A percentile compares a stretch with the other conserved stretches of the same genome.
Conservation (phyloP, 2,329 filamentous ascomycete genomes). For the Colletotrichum sp. region DNA sequence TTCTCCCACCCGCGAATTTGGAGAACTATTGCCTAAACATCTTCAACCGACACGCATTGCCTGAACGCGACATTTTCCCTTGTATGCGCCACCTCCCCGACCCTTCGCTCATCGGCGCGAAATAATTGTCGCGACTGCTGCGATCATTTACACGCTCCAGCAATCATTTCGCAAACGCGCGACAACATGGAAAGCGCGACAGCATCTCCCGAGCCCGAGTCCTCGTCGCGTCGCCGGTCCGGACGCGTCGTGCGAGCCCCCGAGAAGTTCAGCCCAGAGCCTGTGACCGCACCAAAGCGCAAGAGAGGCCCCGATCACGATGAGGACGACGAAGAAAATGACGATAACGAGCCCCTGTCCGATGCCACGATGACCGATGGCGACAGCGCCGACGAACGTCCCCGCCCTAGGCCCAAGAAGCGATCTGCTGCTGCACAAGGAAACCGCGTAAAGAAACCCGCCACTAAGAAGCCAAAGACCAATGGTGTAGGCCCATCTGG, state of each 20-base stretch:
- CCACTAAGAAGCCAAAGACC: constrained; percentile 68
- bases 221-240: constrained; percentile 67
- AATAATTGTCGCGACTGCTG: constrained; percentile 12
- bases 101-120: constrained; percentile 19
- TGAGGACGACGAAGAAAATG: constrained; percentile 51
- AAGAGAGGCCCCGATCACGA: constrained; percentile 57
- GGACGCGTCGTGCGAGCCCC: constrained; percentile 70
- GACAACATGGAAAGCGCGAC: constrained; percentile 57
- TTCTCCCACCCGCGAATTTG: constrained; percentile 13
- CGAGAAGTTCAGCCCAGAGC: constrained; percentile 64
- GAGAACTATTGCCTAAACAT: constrained; percentile 14
- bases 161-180: neutral
- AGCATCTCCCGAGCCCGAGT: constrained; percentile 55
- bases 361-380: constrained; percentile 51
- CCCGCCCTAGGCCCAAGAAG: constrained; percentile 19
- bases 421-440: constrained; percentile 38
- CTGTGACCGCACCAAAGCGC: constrained; percentile 57
- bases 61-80: constrained; percentile 13
- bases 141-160: neutral
- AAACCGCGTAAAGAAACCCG: constrained; percentile 58
- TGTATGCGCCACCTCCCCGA: constrained; percentile 12
- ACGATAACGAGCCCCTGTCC: constrained; percentile 52
- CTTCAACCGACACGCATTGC: constrained; percentile 2
- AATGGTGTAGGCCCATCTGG: constrained; percentile 50
- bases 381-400: constrained; percentile 45